Evolutionary conservation across 495 filamentous ascomycete species (phyloP).

Genomic region (Xylaria nigripes): DNA sequence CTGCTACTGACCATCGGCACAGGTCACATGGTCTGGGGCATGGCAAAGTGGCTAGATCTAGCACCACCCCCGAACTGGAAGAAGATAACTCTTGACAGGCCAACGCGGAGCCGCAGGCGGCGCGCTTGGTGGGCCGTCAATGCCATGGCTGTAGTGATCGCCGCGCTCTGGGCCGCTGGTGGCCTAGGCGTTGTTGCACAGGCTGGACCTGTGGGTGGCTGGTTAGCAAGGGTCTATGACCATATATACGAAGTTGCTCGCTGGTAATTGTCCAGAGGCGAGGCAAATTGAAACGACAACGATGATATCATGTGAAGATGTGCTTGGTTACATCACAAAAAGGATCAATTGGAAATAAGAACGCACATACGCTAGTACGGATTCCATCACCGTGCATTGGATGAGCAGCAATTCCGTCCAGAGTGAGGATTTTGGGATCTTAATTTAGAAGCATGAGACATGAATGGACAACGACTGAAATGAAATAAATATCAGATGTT

Average conservation of each 20-base stretch:
- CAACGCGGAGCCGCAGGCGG: slow-evolving; percentile 40
- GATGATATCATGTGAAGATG: not conserved
- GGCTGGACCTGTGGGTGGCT: slow-evolving; percentile 62
- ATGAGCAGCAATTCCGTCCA: not conserved
- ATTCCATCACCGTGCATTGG: too few relatives aligned
- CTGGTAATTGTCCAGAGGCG: not conserved
- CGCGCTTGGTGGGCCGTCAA: slow-evolving; percentile 64
- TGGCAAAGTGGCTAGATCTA: slow-evolving; percentile 62
- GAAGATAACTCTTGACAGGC: slow-evolving; percentile 40
- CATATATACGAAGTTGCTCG: slow-evolving; percentile 29
- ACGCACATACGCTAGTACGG: too few relatives aligned
- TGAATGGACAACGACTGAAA: not conserved
- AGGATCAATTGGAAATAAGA: not conserved
- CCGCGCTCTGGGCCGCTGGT: slow-evolving; percentile 70
- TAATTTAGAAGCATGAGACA: not conserved
- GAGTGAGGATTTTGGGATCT: not conserved
- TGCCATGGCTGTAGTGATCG: slow-evolving; percentile 47
- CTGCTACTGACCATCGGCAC: slow-evolving; percentile 59
- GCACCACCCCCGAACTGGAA: slow-evolving; percentile 36
- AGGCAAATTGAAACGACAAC: not conserved
- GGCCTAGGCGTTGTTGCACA: slow-evolving; percentile 68
- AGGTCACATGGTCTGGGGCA: slow-evolving; percentile 78
- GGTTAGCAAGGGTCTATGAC: slow-evolving; percentile 75
- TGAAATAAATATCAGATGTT: not conserved
- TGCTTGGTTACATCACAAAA: not conserved